These are phyloP conservation scores for Ramularia collo-cygni DNA, from an alignment of 2,329 filamentous ascomycete species.

Conservation along the genomic window DNA sequence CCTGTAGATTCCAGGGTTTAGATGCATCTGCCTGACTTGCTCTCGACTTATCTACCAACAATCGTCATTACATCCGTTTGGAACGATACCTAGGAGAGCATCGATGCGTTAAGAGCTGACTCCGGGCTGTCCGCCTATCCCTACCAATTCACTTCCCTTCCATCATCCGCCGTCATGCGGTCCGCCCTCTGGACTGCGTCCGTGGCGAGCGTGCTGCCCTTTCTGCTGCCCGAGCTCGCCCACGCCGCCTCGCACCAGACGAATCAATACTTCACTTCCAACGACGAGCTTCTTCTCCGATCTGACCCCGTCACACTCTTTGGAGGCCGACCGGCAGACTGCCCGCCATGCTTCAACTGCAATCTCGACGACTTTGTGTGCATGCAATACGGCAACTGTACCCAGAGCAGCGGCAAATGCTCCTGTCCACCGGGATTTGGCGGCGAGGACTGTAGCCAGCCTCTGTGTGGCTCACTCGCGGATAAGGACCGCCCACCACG, in stretches of 20 bases:
- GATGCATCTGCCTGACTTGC: too few relatives aligned
- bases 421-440: slow-evolving; percentile 87
- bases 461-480: slow-evolving; percentile 82
- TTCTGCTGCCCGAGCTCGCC: slow-evolving; percentile 14
- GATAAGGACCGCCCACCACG: slow-evolving; percentile 71
- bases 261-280: slow-evolving; percentile 24
- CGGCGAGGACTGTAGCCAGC: slow-evolving; percentile 84
- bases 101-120: neutral
- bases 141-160: neutral
- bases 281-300: slow-evolving; percentile 21
- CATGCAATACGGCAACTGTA: slow-evolving; percentile 83
- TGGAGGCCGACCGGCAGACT: slow-evolving; percentile 66
- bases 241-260: slow-evolving; percentile 15
- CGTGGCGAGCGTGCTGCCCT: slow-evolving; percentile 17
- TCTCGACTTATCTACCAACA: neutral
- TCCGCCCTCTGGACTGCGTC: slow-evolving; percentile 17
- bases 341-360: slow-evolving; percentile 95
- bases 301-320: slow-evolving; percentile 51
- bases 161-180: slow-evolving; percentile 20
- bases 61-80: too few relatives aligned
- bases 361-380: slow-evolving; percentile 87
- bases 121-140: slow-evolving; percentile 2
- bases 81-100: neutral
- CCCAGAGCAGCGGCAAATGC: slow-evolving; percentile 86
- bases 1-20: too few relatives aligned